Base-by-base conservation (phyloP, 2,329 filamentous ascomycete species). In the Diaporthe vexans region DNA sequence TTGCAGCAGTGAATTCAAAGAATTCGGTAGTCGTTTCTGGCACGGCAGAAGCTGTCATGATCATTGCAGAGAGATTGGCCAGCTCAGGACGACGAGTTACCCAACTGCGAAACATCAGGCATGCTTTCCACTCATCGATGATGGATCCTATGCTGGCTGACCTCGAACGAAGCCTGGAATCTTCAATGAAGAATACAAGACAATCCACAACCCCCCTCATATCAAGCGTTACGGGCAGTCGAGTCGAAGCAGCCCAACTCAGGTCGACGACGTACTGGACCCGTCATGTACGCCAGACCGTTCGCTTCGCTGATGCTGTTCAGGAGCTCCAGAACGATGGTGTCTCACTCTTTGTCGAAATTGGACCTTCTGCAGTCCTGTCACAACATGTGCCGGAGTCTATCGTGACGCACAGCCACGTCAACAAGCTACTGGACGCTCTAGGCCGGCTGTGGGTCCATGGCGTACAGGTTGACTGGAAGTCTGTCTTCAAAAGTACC, bases 111-210 rank as follows among this genome's bases (percentile, higher is more conserved):
- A 24, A 35, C 10, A 35, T 72, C 2, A 43, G 35, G 1, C 70
- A 72, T 24, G 70, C 70, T 10, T 72, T 72, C 19, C 70, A 72
- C 19, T 65, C 70, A 4, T 58, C 70, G 6, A 56, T 67, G 70
- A 72, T 72, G 70, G 43, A 72, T 29, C 35, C 70, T 1, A 33
- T 72, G 35, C 19, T 72, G 0, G 24, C 35, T 15, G 43, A 59
- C 48, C 43, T 65, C 6, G 46, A 61, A 37, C 10, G 11, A 8
- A 8, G 26, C 13, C 6, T 65, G 15, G 1, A 3, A 4, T 19
- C 5, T 7, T n/a, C 33, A 13, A 26, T 40, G 24, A 10, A 26
- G 33, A 24, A 6, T n/a, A 19, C 8, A 29, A 15, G 19, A 19
- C 26, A 46, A 15, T 8, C 11, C 43, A 56, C 29, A 3, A 48